Conservation (phyloP, 805 yeast genomes). For the Saccharomyces cerevisiae region DNA sequence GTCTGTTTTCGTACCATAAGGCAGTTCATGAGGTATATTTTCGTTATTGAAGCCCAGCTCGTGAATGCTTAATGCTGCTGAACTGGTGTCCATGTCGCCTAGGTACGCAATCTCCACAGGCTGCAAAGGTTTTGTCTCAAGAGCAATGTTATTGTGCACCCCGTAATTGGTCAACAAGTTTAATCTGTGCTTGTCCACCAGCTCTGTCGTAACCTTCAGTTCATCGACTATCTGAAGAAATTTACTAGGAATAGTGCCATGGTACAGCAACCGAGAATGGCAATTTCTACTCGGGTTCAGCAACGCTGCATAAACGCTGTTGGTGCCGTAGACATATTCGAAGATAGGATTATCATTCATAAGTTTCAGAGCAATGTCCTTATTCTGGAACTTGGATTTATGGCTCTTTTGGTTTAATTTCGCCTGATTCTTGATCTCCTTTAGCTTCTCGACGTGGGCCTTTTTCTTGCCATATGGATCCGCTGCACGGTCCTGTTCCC, state of each 20-base stretch:
- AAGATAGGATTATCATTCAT: constrained; percentile 37
- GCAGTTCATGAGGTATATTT: constrained; percentile 18
- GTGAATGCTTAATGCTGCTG: constrained; percentile 6
- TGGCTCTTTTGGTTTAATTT: constrained; percentile 5
- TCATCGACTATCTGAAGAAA: constrained; percentile 42
- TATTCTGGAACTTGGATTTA: constrained; percentile 5
- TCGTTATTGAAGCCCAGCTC: constrained; percentile 11
- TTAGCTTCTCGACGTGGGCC: constrained; percentile 12
- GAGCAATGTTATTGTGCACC: constrained; percentile 73
- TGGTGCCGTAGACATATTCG: constrained; percentile 72
- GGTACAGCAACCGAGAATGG: constrained; percentile 43
- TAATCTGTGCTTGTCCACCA: constrained; percentile 38
- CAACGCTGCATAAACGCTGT: constrained; percentile 66
- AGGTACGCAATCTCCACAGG: constrained; percentile 22
- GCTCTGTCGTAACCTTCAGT: constrained; percentile 15
- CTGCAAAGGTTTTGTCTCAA: constrained; percentile 46
- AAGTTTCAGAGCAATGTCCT: background rate
- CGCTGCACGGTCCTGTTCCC: constrained; percentile 25
- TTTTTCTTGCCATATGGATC: constrained; percentile 13
- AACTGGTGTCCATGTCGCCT: constrained; percentile 23
- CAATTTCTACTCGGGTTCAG: constrained; percentile 44
- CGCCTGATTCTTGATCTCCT: constrained; percentile 2
- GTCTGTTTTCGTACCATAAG: constrained; percentile 18
- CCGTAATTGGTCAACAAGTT: constrained; percentile 55
- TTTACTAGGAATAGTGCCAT: constrained; percentile 34